A percentile compares a stretch with the other conserved stretches of the same genome.
phyloP scores from a whole-genome alignment of 345 rosid species.

The Citrus sinensis region DNA sequence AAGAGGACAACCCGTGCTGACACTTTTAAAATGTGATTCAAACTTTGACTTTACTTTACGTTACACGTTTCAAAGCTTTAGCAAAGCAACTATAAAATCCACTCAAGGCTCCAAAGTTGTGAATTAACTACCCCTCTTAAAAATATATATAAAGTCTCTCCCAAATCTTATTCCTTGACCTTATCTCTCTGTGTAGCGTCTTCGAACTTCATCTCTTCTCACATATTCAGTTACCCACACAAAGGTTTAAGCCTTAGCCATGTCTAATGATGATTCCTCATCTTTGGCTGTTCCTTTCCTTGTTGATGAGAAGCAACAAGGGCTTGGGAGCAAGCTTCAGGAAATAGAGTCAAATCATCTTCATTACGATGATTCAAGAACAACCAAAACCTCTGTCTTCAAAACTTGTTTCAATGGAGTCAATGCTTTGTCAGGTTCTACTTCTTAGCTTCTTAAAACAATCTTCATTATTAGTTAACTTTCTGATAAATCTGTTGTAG shows the following conservation, averaged over 20 bases:
- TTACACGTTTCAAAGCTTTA: not conserved
- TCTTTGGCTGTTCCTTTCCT: slow-evolving; percentile 16
- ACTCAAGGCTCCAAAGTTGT: not conserved
- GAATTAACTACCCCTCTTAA: not conserved
- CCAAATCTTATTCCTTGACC: not conserved
- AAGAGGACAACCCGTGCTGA: not conserved
- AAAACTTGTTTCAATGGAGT: slow-evolving; percentile 38
- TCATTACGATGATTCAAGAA: not conserved
- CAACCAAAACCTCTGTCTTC: slow-evolving; percentile 23
- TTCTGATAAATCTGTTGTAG: not conserved
- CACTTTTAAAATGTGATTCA: not conserved
- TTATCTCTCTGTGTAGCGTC: not conserved
- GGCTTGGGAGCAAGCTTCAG: slow-evolving; percentile 1
- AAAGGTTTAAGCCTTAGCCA: not conserved
- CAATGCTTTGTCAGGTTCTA: slow-evolving; percentile 40
- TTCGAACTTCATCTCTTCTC: not conserved
- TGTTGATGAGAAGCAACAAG: slow-evolving; percentile 12
- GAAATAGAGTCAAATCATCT: slow-evolving; percentile 12
- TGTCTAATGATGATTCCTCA: not conserved
- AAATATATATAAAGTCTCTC: not conserved
- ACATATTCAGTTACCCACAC: not conserved
- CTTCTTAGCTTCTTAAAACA: not conserved
- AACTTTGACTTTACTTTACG: no score
- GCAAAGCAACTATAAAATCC: not conserved
- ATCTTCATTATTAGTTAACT: not conserved